phyloP scores from a whole-genome alignment of 2,329 filamentous ascomycete species.

The Ustulina deusta region DNA sequence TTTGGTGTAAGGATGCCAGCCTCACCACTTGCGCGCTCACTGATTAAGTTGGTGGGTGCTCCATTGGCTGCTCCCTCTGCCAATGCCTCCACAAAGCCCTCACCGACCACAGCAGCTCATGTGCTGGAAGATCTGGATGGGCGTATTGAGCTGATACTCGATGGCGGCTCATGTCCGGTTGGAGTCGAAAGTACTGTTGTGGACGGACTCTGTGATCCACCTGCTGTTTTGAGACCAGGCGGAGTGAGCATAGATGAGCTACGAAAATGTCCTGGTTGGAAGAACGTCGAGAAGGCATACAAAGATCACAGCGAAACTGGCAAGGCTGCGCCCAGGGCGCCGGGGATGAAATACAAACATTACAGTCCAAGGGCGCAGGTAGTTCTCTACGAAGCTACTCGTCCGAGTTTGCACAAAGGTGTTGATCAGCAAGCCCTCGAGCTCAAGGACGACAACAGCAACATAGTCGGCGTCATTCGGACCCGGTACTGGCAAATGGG shows the following conservation, averaged over 20 bases:
- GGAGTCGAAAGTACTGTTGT: slow-evolving; percentile 98
- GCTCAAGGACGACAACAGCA: slow-evolving; percentile 25
- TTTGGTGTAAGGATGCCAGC: slow-evolving; percentile 93
- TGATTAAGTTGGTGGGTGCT: slow-evolving; percentile 82
- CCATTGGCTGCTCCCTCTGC: slow-evolving; percentile 93
- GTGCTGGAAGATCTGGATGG: slow-evolving; percentile 87
- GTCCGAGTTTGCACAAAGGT: slow-evolving; percentile 52
- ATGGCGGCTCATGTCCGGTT: slow-evolving; percentile 87
- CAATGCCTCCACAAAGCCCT: slow-evolving; percentile 93
- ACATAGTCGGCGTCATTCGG: slow-evolving; percentile 64
- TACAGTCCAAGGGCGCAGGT: slow-evolving; percentile 93
- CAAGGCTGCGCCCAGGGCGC: slow-evolving; percentile 78
- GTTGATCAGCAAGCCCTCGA: slow-evolving; percentile 54
- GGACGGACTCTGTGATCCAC: slow-evolving; percentile 85
- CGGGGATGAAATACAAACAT: slow-evolving; percentile 99
- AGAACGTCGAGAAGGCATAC: slow-evolving; percentile 80
- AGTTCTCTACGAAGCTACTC: slow-evolving; percentile 77
- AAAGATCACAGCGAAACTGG: slow-evolving; percentile 78
- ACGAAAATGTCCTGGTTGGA: slow-evolving; percentile 81
- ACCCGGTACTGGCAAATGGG: slow-evolving; percentile 65
- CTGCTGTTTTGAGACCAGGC: slow-evolving; percentile 85
- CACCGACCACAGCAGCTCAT: slow-evolving; percentile 89
- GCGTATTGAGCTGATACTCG: slow-evolving; percentile 86
- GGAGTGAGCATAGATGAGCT: slow-evolving; percentile 87
- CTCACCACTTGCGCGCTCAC: slow-evolving; percentile 83